Percentiles rank a stretch among this genome's conserved stretches.
Conservation (phyloP, 768 basidiomycete genomes). For the Coprinopsis strossmayeri region DNA sequence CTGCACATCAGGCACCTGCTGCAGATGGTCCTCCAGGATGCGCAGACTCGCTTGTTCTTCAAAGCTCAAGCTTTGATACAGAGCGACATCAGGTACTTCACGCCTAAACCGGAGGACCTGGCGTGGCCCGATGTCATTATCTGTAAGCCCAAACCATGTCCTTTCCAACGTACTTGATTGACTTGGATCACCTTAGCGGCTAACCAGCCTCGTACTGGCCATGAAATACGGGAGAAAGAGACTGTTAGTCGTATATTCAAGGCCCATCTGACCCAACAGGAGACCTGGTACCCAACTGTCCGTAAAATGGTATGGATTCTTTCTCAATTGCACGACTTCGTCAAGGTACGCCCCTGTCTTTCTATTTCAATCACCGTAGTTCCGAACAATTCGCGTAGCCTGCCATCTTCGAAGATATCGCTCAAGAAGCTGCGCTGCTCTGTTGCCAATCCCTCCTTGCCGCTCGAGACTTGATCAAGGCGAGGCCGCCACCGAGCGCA, state of each 20-base stretch:
- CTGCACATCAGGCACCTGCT: constrained; percentile 79
- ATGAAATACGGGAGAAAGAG: constrained; percentile 59
- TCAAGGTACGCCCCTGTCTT: constrained; percentile 57
- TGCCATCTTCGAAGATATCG: constrained; percentile 95
- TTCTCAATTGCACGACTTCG: constrained; percentile 82
- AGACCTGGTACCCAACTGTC: constrained; percentile 90
- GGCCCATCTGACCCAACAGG: constrained; percentile 39
- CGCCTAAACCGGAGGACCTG: constrained; percentile 71
- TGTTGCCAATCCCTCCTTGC: constrained; percentile 77
- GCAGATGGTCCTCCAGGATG: constrained; percentile 90
- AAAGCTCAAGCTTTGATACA: constrained; percentile 91
- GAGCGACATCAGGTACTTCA: constrained; percentile 80
- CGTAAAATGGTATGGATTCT: constrained; percentile 89
- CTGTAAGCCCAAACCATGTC: constrained; percentile 50
- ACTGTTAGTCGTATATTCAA: constrained; percentile 18
- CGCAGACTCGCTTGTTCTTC: constrained; percentile 93
- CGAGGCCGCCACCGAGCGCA: constrained; percentile 39
- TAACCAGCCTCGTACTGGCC: constrained; percentile 34
- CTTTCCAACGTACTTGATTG: no score
- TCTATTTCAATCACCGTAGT: neutral
- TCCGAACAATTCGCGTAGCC: constrained; percentile 40
- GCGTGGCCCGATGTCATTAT: constrained; percentile 81
- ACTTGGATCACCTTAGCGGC: no score
- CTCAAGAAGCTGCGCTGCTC: constrained; percentile 82
- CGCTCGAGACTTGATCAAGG: constrained; percentile 60